These are phyloP conservation scores for Echria macrotheca DNA, from an alignment of 495 filamentous ascomycete species.

Conservation along the genomic window DNA sequence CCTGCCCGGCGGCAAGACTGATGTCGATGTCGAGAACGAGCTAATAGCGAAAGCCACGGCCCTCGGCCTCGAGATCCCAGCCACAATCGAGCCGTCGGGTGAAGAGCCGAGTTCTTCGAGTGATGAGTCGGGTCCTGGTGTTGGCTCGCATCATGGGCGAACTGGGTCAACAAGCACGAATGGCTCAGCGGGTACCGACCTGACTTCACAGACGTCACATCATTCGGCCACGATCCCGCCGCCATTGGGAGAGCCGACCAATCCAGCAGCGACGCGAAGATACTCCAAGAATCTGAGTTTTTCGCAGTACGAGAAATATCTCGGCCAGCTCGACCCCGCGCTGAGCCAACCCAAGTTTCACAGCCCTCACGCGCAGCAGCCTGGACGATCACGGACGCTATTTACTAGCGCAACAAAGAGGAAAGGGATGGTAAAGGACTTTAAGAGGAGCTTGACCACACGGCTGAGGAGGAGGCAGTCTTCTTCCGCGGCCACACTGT, in stretches of 20 bases:
- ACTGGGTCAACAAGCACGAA: slow-evolving; percentile 21
- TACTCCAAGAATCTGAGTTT: slow-evolving; percentile 42
- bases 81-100: slow-evolving; percentile 3
- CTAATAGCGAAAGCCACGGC: slow-evolving; percentile 34
- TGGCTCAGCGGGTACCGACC: slow-evolving; percentile 4
- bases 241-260: slow-evolving; percentile 18
- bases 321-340: slow-evolving; percentile 37
- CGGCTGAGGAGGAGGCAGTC: slow-evolving; percentile 29
- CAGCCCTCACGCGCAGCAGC: slow-evolving; percentile 14
- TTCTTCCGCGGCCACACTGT: slow-evolving; percentile 29
- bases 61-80: slow-evolving; percentile 37
- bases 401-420: slow-evolving; percentile 32
- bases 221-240: slow-evolving; percentile 17
- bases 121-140: slow-evolving; percentile 31
- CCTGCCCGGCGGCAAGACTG: slow-evolving; percentile 29
- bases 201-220: slow-evolving; percentile 16
- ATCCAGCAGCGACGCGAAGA: slow-evolving; percentile 19
- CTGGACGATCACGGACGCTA: slow-evolving; percentile 22
- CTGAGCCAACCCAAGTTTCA: slow-evolving; percentile 34
- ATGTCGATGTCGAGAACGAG: slow-evolving; percentile 34
- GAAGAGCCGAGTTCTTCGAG: slow-evolving; percentile 18
- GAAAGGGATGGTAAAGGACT: slow-evolving; percentile 35
- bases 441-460: slow-evolving; percentile 38
- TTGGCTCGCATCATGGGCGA: slow-evolving; percentile 17
- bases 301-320: slow-evolving; percentile 48